Base-by-base conservation (phyloP, 1,284 basidiomycete species). In the Mycocalia duriaeana region DNA sequence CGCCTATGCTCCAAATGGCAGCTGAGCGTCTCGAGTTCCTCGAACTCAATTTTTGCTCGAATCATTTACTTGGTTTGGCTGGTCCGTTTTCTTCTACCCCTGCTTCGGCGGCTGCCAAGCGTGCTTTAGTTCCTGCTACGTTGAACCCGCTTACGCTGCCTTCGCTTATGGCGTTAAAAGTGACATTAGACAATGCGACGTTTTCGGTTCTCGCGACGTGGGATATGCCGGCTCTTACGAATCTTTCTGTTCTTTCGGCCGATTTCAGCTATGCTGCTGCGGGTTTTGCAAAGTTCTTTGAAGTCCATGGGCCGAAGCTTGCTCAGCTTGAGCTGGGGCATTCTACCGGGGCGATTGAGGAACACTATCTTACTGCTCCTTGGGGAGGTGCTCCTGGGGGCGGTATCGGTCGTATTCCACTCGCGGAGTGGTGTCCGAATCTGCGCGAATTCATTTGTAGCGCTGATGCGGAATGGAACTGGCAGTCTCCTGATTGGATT, bases 401-500 rank as follows among this genome's bases (percentile, higher is more conserved):
- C 42, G 16, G 13, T 22, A 47, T 24, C 46, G 40, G 24, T 50
- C 46, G 58, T 11, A 70, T 79, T 9, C 73, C 75, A 6, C 70
- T 87, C 11, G 79, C 77, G 14, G 67, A 70, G 16, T 82, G 79
- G 75, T 85, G 80, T 51, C 83, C 85, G 0, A 79, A 81, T 53
- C 67, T 87, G 34, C 68, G 67, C 28, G 75, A 85, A 57, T 82
- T 88, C 57, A 80, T 88, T 45, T 85, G 84, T 57, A 77, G 74
- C 41, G 84, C 84, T 3, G 82, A 86, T 50, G 83, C 84, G 2
- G 83, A 84, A 56, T 88, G 85, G 85, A 82, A 86, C 53, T 88
- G 85, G 85, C 75, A 79, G 54, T 73, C 71, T 45, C 85, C 85
- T 0, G 84, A 88, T 57, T 85, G 82, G 82, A 85, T 88, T 53